Evolutionary conservation across 164 flowering plant genomes (phyloP), one percentile per base, ranked within the genome.

Genomic region (Nymphaea thermarum): DNA sequence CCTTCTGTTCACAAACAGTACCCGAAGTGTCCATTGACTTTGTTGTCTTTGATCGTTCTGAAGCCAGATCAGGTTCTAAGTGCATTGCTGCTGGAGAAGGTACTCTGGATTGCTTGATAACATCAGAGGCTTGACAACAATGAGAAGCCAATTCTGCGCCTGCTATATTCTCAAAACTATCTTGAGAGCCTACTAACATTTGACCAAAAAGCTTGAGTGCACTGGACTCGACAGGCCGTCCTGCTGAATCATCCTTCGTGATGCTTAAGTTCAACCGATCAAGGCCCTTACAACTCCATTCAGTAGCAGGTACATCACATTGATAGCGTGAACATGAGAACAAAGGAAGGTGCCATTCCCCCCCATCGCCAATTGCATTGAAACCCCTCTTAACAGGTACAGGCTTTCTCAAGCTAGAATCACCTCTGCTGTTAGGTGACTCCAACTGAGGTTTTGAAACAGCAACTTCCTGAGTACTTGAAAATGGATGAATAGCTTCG

Each of bases 161-260:
- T 47, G 55, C 55, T 12, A 47, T 47, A 7, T 47, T 47, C 11
- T 47, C 55, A 47, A 4, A 47, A 7, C 7, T 47, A 12, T 47
- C 2, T 65, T 71, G 73, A 66, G 36, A 71, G 42, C 65, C 69
- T 25, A 55, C 70, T 62, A 84, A 64, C 69, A 78, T 69, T 67
- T 83, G 84, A 43, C 88, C 91, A 71, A 84, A 84, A 16, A 86
- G 67, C 80, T 59, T 83, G 70, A 44, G 66, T n/a, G 62, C 75
- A 18, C 65, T 62, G 62, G 63, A 42, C 43, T 68, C 68, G 12
- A 65, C 67, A 11, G 75, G 59, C 55, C 72, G 72, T 47, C 11
- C 12, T 47, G 55, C 55, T 4, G 55, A 12, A 47, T 47, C 55
- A 3, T 47, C 55, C 12, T 6, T 47, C 2, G 55, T 12, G 6